Percentiles rank a stretch among this genome's conserved stretches.
phyloP scores from a whole-genome alignment of 1,284 basidiomycete genomes.

The Naganishia liquefaciens region DNA sequence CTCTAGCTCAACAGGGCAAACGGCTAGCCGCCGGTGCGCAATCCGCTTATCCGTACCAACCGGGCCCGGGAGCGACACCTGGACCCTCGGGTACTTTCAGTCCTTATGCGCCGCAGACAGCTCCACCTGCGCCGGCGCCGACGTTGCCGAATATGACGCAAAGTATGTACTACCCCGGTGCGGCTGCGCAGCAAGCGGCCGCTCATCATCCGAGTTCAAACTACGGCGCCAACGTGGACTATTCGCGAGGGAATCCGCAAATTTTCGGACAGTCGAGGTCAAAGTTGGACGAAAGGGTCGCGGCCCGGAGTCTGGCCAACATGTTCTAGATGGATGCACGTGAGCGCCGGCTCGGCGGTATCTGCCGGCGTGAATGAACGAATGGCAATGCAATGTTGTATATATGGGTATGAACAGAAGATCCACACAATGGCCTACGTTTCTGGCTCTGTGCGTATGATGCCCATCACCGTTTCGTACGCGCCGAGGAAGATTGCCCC shows the following conservation, averaged over 20 bases:
- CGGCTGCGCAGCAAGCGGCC: conserved; percentile 5
- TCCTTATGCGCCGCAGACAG: conserved; percentile 8
- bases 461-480: conserved; percentile 62
- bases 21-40: conserved; percentile 12
- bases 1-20: background rate
- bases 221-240: conserved; percentile 23
- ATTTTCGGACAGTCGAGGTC: conserved; percentile 13
- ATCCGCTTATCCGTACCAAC: conserved; percentile 26
- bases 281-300: conserved; percentile 32
- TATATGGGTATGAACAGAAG: background rate
- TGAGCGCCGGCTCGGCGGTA: background rate
- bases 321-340: conserved; percentile 28
- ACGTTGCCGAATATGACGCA: conserved; percentile 26
- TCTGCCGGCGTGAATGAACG: background rate
- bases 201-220: background rate
- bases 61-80: background rate
- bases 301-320: conserved; percentile 34
- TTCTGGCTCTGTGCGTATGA: conserved; percentile 17
- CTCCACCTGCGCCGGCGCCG: conserved; percentile 1
- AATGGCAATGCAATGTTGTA: background rate
- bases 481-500: conserved; percentile 95
- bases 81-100: conserved; percentile 1
- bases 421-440: background rate
- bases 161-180: conserved; percentile 28
- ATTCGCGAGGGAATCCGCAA: conserved; percentile 7